Evolutionary conservation across 2,329 filamentous ascomycete genomes (phyloP).

Genomic region (Leptoxyphium fumago): DNA sequence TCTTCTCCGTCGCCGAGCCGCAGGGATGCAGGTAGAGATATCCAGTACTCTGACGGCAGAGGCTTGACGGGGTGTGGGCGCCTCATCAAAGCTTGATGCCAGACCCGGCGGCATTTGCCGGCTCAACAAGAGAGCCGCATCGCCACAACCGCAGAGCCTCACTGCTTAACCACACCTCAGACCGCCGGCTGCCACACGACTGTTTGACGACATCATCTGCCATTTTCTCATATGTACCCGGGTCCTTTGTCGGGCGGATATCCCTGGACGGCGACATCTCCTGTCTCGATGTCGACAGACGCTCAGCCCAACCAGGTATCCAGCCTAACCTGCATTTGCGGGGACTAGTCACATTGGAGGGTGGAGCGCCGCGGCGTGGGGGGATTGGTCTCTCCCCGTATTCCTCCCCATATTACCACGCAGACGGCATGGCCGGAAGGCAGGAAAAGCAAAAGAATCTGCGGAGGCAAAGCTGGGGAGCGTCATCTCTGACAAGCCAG

Average conservation of each 20-base stretch:
- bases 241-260: not conserved
- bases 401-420: not conserved
- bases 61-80: not conserved
- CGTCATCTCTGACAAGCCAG: not conserved
- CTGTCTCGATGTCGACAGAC: not conserved
- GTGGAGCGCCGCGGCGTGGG: not conserved
- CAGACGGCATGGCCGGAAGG: not conserved
- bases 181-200: not conserved
- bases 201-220: not conserved
- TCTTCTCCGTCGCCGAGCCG: not conserved
- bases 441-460: not conserved
- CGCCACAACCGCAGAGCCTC: not conserved
- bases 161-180: not conserved
- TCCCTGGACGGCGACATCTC: not conserved
- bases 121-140: not conserved
- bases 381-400: not conserved
- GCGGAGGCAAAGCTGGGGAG: not conserved
- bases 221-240: not conserved
- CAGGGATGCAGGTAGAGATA: not conserved
- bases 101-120: not conserved
- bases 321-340: not conserved
- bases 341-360: not conserved
- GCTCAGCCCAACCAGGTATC: too few species aligned
- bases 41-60: not conserved
- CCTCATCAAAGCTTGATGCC: not conserved